phyloP scores from a whole-genome alignment of 2,329 filamentous ascomycete species.

The Trichoderma cornu-damae region DNA sequence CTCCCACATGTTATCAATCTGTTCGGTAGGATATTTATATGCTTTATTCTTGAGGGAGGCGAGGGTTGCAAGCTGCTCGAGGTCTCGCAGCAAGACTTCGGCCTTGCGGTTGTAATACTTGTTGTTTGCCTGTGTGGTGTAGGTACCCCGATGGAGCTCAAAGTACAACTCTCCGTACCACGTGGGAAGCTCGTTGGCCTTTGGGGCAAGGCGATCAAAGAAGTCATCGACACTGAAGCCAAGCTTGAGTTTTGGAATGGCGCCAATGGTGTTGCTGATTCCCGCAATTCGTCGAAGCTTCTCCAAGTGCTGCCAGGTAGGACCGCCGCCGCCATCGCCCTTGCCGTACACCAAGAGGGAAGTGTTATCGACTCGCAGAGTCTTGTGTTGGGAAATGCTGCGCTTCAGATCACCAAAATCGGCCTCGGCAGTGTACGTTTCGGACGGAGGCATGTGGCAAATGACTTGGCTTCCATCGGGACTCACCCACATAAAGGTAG shows the following conservation, averaged over 20 bases:
- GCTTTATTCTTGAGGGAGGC: constrained; percentile 66
- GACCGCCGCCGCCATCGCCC: constrained; percentile 91
- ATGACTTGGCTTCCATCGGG: constrained; percentile 94
- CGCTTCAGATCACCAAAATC: constrained; percentile 92
- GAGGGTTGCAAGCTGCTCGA: constrained; percentile 82
- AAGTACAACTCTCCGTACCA: constrained; percentile 99
- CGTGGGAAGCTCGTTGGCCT: constrained; percentile 73
- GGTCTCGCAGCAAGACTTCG: constrained; percentile 77
- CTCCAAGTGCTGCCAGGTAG: constrained; percentile 89
- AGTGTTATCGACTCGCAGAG: constrained; percentile 84
- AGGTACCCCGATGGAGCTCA: constrained; percentile 92
- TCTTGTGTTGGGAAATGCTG: constrained; percentile 89
- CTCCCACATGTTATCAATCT: constrained; percentile 98
- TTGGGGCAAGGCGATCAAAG: constrained; percentile 79
- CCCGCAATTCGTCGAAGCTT: constrained; percentile 90
- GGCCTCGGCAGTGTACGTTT: constrained; percentile 92
- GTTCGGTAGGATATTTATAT: constrained; percentile 88
- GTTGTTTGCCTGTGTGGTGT: constrained; percentile 96
- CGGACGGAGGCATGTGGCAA: constrained; percentile 93
- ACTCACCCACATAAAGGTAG: constrained; percentile 97
- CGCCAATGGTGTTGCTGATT: constrained; percentile 77
- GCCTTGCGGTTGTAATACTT: constrained; percentile 88
- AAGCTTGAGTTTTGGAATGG: constrained; percentile 79
- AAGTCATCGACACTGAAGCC: constrained; percentile 91
- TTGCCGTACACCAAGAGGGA: constrained; percentile 94